A percentile compares a stretch with the other conserved stretches of the same genome.
Evolutionary conservation across 2,329 filamentous ascomycete genomes (phyloP).

Genomic region (Emergomyces pasteurianus): DNA sequence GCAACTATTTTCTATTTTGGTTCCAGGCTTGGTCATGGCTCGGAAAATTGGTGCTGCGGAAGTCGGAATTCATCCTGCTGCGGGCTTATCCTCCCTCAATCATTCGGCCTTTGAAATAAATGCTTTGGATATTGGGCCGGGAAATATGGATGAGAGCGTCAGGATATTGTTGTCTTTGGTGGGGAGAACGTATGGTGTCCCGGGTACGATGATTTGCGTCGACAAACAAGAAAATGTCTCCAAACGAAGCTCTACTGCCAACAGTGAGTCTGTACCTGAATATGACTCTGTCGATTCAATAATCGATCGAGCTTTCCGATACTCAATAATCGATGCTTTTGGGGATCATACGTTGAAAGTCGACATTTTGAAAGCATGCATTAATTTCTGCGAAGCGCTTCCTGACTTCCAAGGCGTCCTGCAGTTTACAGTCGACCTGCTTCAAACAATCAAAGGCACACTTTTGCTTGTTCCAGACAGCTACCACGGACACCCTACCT

Average conservation of each 20-base stretch:
- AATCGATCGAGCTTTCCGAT: constrained; percentile 34
- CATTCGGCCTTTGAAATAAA: constrained; percentile 36
- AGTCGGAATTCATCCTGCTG: constrained; percentile 86
- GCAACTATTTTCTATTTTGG: constrained; percentile 71
- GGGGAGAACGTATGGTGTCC: constrained; percentile 30
- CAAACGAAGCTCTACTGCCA: constrained; percentile 9
- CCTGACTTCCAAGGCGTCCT: constrained; percentile 88
- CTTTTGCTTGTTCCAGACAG: constrained; percentile 57
- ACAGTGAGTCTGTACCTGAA: constrained; percentile 12
- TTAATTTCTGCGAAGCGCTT: constrained; percentile 85
- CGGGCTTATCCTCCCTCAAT: constrained; percentile 65
- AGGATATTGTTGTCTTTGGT: constrained; percentile 26
- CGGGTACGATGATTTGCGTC: constrained; percentile 23
- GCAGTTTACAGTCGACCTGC: constrained; percentile 69
- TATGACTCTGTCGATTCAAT: constrained; percentile 29
- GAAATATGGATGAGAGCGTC: constrained; percentile 32
- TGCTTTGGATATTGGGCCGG: constrained; percentile 29
- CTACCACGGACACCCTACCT: constrained; percentile 56
- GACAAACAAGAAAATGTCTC: background rate
- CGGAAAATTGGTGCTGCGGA: constrained; percentile 90
- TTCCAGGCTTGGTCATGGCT: constrained; percentile 77
- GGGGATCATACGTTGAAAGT: constrained; percentile 73
- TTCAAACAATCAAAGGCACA: constrained; percentile 65
- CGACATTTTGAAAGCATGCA: constrained; percentile 76
- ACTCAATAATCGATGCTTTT: constrained; percentile 43